These are phyloP conservation scores for Apophysomyces variabilis DNA, from an alignment of 371 early-diverging fungal species.

Conservation along the genomic window DNA sequence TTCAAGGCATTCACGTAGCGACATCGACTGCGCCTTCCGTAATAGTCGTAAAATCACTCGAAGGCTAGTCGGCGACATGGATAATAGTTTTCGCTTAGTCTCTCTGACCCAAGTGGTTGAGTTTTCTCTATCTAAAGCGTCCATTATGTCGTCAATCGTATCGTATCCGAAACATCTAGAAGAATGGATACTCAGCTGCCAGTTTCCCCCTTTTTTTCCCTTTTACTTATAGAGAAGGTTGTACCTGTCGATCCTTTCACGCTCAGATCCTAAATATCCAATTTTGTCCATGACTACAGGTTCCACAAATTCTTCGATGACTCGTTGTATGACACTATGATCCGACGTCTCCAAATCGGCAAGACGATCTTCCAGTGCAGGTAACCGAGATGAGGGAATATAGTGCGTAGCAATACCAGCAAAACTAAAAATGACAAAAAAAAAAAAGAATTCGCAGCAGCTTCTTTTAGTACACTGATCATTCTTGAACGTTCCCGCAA, in stretches of 20 bases:
- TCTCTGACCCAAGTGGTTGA: slow-evolving; percentile 71
- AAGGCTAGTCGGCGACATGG: slow-evolving; percentile 85
- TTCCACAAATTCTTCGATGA: slow-evolving; percentile 87
- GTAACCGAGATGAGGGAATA: slow-evolving; percentile 85
- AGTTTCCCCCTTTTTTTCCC: too few species aligned
- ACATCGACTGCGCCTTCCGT: slow-evolving; percentile 65
- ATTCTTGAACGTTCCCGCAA: neutral
- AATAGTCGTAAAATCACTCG: slow-evolving; percentile 84
- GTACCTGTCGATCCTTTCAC: slow-evolving; percentile 77
- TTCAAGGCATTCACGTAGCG: slow-evolving; percentile 78
- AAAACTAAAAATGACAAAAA: slow-evolving; percentile 44
- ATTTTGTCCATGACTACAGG: slow-evolving; percentile 24
- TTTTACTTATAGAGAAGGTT: too few species aligned
- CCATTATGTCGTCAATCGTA: slow-evolving; percentile 81
- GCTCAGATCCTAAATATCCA: slow-evolving; percentile 61
- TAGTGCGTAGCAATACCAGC: slow-evolving; percentile 98
- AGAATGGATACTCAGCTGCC: slow-evolving; percentile 21
- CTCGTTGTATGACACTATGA: slow-evolving; percentile 82
- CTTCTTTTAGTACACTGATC: too few species aligned
- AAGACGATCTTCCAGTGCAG: slow-evolving; percentile 81
- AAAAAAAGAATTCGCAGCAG: too few species aligned
- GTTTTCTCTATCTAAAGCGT: slow-evolving; percentile 67
- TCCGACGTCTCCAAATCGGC: slow-evolving; percentile 84
- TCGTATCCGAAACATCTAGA: slow-evolving; percentile 82
- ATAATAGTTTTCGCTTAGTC: slow-evolving; percentile 68